A percentile compares a stretch with the other conserved stretches of the same genome.
Conservation (phyloP, 2,329 filamentous ascomycete genomes). For the Aspergillus felis region DNA sequence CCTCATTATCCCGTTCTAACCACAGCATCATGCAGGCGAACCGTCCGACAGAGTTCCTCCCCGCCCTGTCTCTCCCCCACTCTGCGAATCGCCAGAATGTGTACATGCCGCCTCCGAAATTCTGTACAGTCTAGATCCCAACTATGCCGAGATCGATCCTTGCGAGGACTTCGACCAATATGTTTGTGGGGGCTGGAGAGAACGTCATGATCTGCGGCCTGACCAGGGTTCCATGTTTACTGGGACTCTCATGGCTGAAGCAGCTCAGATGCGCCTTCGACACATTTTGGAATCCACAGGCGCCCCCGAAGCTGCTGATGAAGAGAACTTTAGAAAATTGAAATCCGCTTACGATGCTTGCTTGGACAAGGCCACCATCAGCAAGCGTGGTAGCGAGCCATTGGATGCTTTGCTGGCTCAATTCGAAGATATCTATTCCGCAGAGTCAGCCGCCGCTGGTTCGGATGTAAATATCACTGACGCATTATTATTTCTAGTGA, state of each 20-base stretch:
- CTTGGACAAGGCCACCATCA: constrained; percentile 58
- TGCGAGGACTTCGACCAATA: constrained; percentile 67
- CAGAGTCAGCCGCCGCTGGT: constrained; percentile 21
- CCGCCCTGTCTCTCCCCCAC: constrained; percentile 14
- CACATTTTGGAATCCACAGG: constrained; percentile 58
- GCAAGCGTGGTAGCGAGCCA: constrained; percentile 53
- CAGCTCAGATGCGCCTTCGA: constrained; percentile 55
- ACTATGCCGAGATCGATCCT: constrained; percentile 61
- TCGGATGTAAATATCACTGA: constrained; percentile 29
- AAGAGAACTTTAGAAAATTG: constrained; percentile 61
- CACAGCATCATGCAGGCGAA: constrained; percentile 3
- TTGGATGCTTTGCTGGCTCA: constrained; percentile 54
- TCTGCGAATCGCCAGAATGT: constrained; percentile 59
- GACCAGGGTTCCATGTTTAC: constrained; percentile 61
- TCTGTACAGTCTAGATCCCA: constrained; percentile 58
- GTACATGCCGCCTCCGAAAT: constrained; percentile 61
- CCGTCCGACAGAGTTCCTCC: constrained; percentile 11
- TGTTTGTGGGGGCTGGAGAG: constrained; percentile 64
- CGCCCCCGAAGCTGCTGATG: constrained; percentile 28
- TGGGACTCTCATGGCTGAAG: constrained; percentile 59
- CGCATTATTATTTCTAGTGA: constrained; percentile 34
- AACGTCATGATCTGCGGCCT: constrained; percentile 60
- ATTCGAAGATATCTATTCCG: constrained; percentile 47
- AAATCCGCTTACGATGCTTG: constrained; percentile 63
- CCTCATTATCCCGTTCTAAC: background rate